phyloP scores from a whole-genome alignment of 2,329 filamentous ascomycete species.

The Xylaria sp. region DNA sequence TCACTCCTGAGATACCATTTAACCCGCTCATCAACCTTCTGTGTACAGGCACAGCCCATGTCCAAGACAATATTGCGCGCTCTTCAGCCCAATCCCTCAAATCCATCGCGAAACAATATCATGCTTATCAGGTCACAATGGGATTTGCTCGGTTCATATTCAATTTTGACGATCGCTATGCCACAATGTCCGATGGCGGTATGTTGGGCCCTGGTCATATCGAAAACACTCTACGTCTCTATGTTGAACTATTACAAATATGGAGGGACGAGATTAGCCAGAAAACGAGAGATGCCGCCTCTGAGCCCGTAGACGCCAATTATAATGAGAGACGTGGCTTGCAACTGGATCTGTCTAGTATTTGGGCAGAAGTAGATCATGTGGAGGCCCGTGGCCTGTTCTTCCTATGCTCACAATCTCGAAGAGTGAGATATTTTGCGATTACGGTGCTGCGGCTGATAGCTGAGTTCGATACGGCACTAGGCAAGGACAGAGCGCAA shows the following conservation, averaged over 20 bases:
- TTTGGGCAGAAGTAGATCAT: slow-evolving; percentile 94
- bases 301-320: slow-evolving; percentile 71
- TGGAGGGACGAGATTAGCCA: slow-evolving; percentile 98
- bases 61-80: slow-evolving; percentile 89
- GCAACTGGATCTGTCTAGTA: slow-evolving; percentile 85
- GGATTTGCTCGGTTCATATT: slow-evolving; percentile 98
- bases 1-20: slow-evolving; percentile 90
- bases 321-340: slow-evolving; percentile 76
- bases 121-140: slow-evolving; percentile 95
- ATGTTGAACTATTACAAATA: slow-evolving; percentile 92
- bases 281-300: slow-evolving; percentile 79
- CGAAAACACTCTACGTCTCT: slow-evolving; percentile 90
- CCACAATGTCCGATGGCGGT: slow-evolving; percentile 97
- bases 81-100: slow-evolving; percentile 95
- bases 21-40: slow-evolving; percentile 93
- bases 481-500: slow-evolving; percentile 72
- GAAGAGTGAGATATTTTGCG: slow-evolving; percentile 87
- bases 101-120: slow-evolving; percentile 91
- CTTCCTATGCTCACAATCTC: slow-evolving; percentile 95
- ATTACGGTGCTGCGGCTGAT: slow-evolving; percentile 93
- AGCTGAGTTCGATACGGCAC: slow-evolving; percentile 89
- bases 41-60: slow-evolving; percentile 96
- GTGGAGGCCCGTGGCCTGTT: slow-evolving; percentile 97
- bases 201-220: slow-evolving; percentile 96
- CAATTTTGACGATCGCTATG: slow-evolving; percentile 96